A percentile compares a stretch with the other conserved stretches of the same genome.
Conservation (phyloP, 106 monocot genomes). For the Xerophyta viscosa region DNA sequence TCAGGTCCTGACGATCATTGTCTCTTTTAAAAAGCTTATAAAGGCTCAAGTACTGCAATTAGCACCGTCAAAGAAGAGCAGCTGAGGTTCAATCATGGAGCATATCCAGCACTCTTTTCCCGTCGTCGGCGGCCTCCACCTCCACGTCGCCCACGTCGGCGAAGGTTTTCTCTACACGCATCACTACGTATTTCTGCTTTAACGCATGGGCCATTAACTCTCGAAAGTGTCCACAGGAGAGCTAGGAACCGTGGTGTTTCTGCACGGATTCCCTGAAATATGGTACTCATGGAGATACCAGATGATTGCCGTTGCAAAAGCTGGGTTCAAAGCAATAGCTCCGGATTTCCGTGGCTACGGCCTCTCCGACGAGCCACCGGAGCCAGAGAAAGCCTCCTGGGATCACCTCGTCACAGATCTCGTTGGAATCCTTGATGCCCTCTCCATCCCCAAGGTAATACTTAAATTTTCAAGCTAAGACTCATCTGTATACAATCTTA, state of each 20-base stretch:
- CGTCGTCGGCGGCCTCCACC: constrained; percentile 28
- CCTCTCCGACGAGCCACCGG: constrained; percentile 10
- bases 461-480: no score
- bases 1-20: no score
- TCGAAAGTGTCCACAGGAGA: constrained; percentile 23
- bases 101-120: constrained; percentile 43
- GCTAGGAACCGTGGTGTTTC: constrained; percentile 42
- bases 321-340: constrained; percentile 49
- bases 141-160: constrained; percentile 52
- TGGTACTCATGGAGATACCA: constrained; percentile 88
- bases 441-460: constrained; percentile 31
- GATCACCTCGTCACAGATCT: constrained; percentile 32
- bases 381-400: constrained; percentile 30
- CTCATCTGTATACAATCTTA: no score
- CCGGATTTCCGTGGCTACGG: constrained; percentile 16
- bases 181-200: no score
- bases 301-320: constrained; percentile 43
- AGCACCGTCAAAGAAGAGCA: no score
- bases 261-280: constrained; percentile 44
- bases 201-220: no score
- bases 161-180: no score
- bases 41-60: no score
- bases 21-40: no score
- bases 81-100: constrained; percentile 20
- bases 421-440: constrained; percentile 37